Base-by-base conservation (phyloP, 2,329 filamentous ascomycete species). In the Fusarium tupiense region DNA sequence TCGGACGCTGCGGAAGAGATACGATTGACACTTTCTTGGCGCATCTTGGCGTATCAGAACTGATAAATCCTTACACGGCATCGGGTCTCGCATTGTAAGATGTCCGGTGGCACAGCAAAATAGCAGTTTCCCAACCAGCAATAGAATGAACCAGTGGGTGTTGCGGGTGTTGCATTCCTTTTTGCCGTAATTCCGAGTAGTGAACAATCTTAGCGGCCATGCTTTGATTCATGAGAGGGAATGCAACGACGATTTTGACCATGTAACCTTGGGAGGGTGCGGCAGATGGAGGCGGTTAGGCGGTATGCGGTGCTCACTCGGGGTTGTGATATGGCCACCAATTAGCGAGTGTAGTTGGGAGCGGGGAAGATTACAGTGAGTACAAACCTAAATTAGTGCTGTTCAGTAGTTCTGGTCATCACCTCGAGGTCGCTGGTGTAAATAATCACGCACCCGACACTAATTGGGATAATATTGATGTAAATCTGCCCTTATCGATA, bases 1-100 rank as follows among this genome's bases (percentile, higher is more conserved):
- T 31, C 66, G 60, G 60, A 70, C 54, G 53, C 37, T 29, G 20
- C 66, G 66, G 66, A 70, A 70, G n/a, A 49, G 26, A 49, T 29
- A 4, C 13, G 35, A 62, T 62, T 62, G 49, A 46, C 57, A 63
- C n/a, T 24, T 37, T 49, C 50, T 56, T 67, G 56, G 57, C 49
- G 8, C n/a, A 12, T 43, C 26, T 56, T 62, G 49, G 37, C 43
- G 14, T 26, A 46, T 31, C 19, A 29, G 22, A 24, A 31, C 41
- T 24, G 37, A 31, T 43, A 61, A 64, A 59, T 38, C 6, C 22
- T 46, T 20, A 54, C 37, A 62, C 35, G 24, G 13, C 44, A 53
- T 37, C 29, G 26, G 44, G 19, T 17, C 41, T 33, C 5, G 24
- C 24, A 56, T 37, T 17, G 29, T 26, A 53, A 59, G 56, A 58